Evolutionary conservation across 2,329 filamentous ascomycete species (phyloP).

Genomic region (Neofusicoccum cordaticola): DNA sequence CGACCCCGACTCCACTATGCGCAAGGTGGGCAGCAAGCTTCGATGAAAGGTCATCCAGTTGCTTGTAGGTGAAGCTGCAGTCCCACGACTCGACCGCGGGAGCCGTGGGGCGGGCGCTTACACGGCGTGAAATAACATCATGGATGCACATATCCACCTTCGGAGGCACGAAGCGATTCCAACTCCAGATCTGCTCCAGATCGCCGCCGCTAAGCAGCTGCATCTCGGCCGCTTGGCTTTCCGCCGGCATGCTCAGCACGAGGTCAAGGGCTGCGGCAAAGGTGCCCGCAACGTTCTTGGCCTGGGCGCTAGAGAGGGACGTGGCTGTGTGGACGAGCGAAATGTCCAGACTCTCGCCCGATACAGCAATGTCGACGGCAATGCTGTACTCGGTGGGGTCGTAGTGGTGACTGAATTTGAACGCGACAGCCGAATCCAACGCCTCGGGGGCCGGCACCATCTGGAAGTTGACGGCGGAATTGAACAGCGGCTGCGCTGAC

Average conservation of each 20-base stretch:
- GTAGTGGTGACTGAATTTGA: constrained; percentile 1
- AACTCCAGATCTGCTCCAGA: neutral
- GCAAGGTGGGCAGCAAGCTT: constrained; percentile 31
- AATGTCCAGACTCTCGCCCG: constrained; percentile 11
- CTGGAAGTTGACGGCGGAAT: constrained; percentile 45
- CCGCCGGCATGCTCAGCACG: constrained; percentile 18
- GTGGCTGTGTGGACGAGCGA: constrained; percentile 17
- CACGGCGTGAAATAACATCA: neutral
- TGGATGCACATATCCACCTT: constrained; percentile 21
- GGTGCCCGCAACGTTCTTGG: constrained; percentile 17
- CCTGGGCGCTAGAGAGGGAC: constrained; percentile 6
- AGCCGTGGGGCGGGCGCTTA: constrained; percentile 23
- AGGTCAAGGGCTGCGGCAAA: constrained; percentile 9
- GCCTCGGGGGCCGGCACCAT: constrained; percentile 46
- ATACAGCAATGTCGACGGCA: constrained; percentile 27
- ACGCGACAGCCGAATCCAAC: constrained; percentile 36
- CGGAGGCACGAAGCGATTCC: constrained; percentile 1
- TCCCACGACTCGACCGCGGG: constrained; percentile 34
- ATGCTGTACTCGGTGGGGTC: constrained; percentile 9
- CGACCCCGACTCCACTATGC: constrained; percentile 29
- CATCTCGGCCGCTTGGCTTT: constrained; percentile 43
- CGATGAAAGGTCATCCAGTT: constrained; percentile 29
- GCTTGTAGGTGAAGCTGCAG: constrained; percentile 31
- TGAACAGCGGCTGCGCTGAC: constrained; percentile 50
- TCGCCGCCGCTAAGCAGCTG: constrained; percentile 34